Evolutionary conservation across 2,329 filamentous ascomycete genomes (phyloP).

Genomic region (Lasiodiplodia theobromae): DNA sequence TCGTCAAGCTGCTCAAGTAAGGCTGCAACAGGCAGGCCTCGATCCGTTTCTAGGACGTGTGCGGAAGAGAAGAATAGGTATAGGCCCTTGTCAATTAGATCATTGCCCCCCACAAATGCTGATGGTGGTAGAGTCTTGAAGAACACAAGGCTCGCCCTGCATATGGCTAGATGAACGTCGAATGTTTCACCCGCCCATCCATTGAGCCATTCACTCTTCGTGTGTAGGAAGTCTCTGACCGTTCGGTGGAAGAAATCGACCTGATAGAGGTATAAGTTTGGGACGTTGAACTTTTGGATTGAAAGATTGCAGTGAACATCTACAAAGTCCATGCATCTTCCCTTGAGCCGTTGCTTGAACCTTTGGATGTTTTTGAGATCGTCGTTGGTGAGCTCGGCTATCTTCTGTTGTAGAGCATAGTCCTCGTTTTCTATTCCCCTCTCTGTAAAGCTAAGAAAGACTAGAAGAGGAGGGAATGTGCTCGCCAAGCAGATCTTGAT

Average conservation of each 20-base stretch:
- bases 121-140: not conserved
- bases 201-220: not conserved
- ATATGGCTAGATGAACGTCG: not conserved
- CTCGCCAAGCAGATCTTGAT: not conserved
- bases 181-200: not conserved
- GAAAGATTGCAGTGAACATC: not conserved
- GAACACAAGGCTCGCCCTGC: not conserved
- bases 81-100: no score
- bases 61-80: no score
- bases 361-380: not conserved
- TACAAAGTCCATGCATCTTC: slow-evolving; percentile 5
- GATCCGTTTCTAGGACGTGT: no score
- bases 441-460: no score
- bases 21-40: no score
- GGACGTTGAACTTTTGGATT: not conserved
- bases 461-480: no score
- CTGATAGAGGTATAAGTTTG: not conserved
- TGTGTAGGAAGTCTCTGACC: not conserved
- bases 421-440: no score
- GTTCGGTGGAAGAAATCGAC: not conserved
- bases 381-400: no score
- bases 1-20: no score
- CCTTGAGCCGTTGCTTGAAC: not conserved
- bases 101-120: no score
- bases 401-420: not conserved